Evolutionary conservation across 352 stramenopile species (phyloP).

Genomic region (Pythium dissimile): DNA sequence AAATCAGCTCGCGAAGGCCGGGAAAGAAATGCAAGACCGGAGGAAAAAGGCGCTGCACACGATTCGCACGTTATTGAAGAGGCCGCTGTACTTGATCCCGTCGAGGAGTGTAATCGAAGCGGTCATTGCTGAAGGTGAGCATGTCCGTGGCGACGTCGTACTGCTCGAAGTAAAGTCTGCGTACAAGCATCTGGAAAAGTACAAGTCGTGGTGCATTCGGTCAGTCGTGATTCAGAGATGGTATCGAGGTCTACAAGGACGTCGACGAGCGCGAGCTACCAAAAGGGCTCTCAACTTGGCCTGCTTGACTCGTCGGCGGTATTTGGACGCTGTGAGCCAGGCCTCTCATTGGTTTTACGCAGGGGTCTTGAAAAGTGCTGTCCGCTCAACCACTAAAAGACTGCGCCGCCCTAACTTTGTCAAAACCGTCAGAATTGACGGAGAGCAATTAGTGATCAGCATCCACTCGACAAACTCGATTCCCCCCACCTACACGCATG

Average conservation of each 20-base stretch:
- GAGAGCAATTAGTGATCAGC: constrained; percentile 52
- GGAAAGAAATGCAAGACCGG: constrained; percentile 52
- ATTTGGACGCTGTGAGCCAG: constrained; percentile 23
- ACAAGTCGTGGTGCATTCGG: constrained; percentile 59
- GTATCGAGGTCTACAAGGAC: constrained; percentile 48
- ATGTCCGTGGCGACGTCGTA: constrained; percentile 66
- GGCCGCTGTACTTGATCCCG: constrained; percentile 51
- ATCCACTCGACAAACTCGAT: constrained; percentile 44
- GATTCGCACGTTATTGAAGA: constrained; percentile 54
- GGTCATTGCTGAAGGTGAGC: constrained; percentile 50
- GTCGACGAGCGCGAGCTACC: constrained; percentile 23
- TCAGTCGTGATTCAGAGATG: constrained; percentile 49
- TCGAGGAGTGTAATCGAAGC: constrained; percentile 40
- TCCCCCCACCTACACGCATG: background rate
- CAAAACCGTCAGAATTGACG: constrained; percentile 48
- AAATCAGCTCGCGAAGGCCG: constrained; percentile 40
- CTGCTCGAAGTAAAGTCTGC: constrained; percentile 62
- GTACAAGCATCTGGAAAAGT: constrained; percentile 52
- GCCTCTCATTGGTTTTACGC: constrained; percentile 35
- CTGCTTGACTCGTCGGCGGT: constrained; percentile 28
- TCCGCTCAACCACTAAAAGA: constrained; percentile 27
- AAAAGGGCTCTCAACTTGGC: constrained; percentile 31
- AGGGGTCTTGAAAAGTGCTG: constrained; percentile 24
- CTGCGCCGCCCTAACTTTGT: no score
- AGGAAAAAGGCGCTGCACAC: constrained; percentile 41